phyloP scores from a whole-genome alignment of 2,329 filamentous ascomycete species.

The Pseudogymnoascus sp. region DNA sequence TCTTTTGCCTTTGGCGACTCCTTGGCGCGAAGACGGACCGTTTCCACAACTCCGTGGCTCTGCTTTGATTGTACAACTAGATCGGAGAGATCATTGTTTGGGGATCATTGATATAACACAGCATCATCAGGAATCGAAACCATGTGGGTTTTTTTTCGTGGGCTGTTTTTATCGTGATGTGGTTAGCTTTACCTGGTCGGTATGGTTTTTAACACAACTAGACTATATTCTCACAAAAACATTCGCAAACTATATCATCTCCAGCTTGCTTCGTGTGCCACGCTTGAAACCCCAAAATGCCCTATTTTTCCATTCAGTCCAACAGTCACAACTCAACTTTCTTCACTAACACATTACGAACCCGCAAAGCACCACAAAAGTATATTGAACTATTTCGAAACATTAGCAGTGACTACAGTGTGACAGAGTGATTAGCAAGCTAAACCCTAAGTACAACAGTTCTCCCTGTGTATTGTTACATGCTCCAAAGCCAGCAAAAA shows the following conservation, averaged over 20 bases:
- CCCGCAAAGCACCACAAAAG: neutral
- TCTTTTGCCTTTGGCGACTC: conserved; percentile 6
- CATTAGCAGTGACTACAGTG: neutral
- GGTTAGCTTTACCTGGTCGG: conserved; percentile 6
- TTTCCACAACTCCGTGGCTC: conserved; percentile 2
- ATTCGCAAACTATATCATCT: conserved; percentile 6
- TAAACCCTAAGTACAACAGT: neutral
- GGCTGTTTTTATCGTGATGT: conserved; percentile 2
- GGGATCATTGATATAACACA: neutral
- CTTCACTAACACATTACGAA: neutral
- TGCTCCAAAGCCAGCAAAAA: neutral
- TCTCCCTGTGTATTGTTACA: neutral
- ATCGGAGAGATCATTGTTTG: conserved; percentile 8
- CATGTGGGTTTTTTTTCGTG: neutral
- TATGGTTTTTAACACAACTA: conserved; percentile 9
- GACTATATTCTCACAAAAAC: conserved; percentile 10
- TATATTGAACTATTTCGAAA: neutral
- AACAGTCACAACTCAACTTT: neutral
- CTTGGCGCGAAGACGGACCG: conserved; percentile 1
- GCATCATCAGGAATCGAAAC: neutral
- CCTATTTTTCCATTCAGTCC: neutral
- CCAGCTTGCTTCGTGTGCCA: neutral
- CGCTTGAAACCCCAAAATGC: neutral
- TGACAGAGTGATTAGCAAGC: neutral
- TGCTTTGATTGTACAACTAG: conserved; percentile 7